These are phyloP conservation scores for Pythium guiyangense DNA, from an alignment of 352 stramenopile genomes.

Conservation along the genomic window DNA sequence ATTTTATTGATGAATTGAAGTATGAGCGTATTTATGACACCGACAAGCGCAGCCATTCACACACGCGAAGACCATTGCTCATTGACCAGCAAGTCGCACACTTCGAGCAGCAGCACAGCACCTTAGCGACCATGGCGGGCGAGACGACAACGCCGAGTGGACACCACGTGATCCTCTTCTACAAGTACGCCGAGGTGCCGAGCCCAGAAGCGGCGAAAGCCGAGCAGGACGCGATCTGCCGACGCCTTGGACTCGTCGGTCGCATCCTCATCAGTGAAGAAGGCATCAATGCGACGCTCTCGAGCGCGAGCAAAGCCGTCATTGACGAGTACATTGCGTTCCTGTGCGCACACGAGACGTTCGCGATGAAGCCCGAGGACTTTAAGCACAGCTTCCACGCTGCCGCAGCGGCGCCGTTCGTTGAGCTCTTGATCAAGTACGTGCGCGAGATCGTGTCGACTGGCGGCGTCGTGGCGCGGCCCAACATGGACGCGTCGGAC, in stretches of 20 bases:
- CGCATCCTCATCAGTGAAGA: conserved; percentile 77
- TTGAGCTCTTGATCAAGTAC: conserved; percentile 67
- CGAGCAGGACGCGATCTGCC: conserved; percentile 48
- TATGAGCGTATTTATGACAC: too few relatives aligned
- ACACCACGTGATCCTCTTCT: conserved; percentile 68
- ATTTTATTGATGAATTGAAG: too few relatives aligned
- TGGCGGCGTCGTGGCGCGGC: conserved; percentile 35
- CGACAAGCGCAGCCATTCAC: too few relatives aligned
- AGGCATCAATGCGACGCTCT: conserved; percentile 82
- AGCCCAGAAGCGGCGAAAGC: conserved; percentile 30
- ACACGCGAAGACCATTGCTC: background rate
- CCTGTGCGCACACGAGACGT: conserved; percentile 44
- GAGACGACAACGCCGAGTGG: conserved; percentile 5
- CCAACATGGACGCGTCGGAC: conserved; percentile 53
- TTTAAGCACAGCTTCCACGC: conserved; percentile 69
- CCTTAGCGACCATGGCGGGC: background rate
- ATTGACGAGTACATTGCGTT: conserved; percentile 68
- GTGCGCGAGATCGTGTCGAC: conserved; percentile 79
- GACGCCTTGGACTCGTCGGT: conserved; percentile 51
- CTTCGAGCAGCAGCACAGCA: background rate
- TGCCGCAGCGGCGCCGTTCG: conserved; percentile 35
- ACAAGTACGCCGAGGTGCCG: conserved; percentile 64
- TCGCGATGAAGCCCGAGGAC: conserved; percentile 56
- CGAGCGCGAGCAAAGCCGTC: conserved; percentile 25
- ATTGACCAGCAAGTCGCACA: background rate